phyloP scores from a whole-genome alignment of 768 basidiomycete species.

The Tylopilus cervinicoccineus region DNA sequence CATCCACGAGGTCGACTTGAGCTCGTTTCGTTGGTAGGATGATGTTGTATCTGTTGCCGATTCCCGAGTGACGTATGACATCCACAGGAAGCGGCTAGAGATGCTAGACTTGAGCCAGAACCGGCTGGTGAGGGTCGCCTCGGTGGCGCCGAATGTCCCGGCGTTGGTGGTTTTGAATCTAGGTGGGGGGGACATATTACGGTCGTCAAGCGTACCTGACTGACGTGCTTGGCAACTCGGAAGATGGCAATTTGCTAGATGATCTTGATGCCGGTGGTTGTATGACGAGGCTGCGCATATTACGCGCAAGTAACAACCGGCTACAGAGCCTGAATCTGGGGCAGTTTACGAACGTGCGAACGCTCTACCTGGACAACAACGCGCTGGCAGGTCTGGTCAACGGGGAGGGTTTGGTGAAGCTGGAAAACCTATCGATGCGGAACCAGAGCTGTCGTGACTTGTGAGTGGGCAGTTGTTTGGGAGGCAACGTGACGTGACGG shows the following conservation, averaged over 20 bases:
- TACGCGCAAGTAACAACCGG: constrained; percentile 82
- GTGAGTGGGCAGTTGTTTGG: constrained; percentile 47
- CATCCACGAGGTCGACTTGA: constrained; percentile 59
- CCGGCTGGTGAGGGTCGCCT: constrained; percentile 51
- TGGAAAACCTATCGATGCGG: constrained; percentile 90
- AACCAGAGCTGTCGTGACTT: constrained; percentile 77
- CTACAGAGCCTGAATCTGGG: constrained; percentile 62
- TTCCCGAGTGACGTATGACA: constrained; percentile 8
- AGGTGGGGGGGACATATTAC: constrained; percentile 57
- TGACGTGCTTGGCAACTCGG: constrained; percentile 15
- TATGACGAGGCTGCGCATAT: constrained; percentile 73
- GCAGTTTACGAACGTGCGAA: constrained; percentile 68
- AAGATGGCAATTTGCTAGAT: constrained; percentile 72
- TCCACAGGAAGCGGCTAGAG: constrained; percentile 58
- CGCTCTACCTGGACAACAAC: constrained; percentile 92
- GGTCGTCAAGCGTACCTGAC: constrained; percentile 11
- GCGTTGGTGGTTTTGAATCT: constrained; percentile 73
- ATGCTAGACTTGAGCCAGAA: constrained; percentile 82
- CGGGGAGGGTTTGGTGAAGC: constrained; percentile 55
- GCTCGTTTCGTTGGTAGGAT: constrained; percentile 59
- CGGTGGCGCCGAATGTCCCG: constrained; percentile 54
- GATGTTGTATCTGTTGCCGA: constrained; percentile 6
- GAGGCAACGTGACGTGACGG: constrained; percentile 32
- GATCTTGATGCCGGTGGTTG: constrained; percentile 49
- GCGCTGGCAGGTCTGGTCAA: constrained; percentile 47